phyloP scores from a whole-genome alignment of 148 eudicot species.

The Nyssa sinensis region DNA sequence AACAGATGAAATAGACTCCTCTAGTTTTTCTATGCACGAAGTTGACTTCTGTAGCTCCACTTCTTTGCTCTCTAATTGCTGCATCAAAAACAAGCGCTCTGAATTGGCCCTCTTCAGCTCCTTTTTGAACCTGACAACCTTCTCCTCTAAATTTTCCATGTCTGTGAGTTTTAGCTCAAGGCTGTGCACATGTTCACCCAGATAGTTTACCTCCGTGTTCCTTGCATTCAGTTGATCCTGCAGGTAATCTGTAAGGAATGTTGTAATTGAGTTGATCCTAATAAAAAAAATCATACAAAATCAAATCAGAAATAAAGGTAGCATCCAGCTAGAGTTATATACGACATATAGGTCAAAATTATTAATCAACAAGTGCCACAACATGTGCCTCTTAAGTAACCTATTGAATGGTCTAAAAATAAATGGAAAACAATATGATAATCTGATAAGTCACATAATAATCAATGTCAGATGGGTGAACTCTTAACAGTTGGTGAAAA shows the following conservation, averaged over 20 bases:
- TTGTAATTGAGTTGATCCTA: slow-evolving; percentile 8
- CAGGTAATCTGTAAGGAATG: slow-evolving; percentile 56
- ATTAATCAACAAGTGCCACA: not conserved
- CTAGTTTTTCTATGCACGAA: slow-evolving; percentile 48
- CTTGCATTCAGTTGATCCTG: slow-evolving; percentile 64
- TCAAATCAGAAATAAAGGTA: not conserved
- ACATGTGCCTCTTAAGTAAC: not conserved
- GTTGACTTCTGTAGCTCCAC: slow-evolving; percentile 38
- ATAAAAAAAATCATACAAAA: not conserved
- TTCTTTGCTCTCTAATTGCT: slow-evolving; percentile 53
- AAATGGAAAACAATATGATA: not conserved
- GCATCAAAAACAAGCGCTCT: slow-evolving; percentile 37
- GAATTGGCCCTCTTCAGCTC: slow-evolving; percentile 48
- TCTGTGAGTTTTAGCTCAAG: slow-evolving; percentile 41
- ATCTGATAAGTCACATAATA: not conserved
- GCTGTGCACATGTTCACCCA: slow-evolving; percentile 37
- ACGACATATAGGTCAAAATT: too few relatives aligned
- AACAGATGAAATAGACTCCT: slow-evolving; percentile 57
- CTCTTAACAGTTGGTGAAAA: not conserved
- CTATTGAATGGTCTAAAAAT: not conserved
- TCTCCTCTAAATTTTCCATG: slow-evolving; percentile 42
- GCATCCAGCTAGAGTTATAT: not conserved
- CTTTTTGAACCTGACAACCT: slow-evolving; percentile 40
- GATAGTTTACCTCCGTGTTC: slow-evolving; percentile 36
- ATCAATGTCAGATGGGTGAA: too few relatives aligned